A percentile compares a stretch with the other conserved stretches of the same genome.
Evolutionary conservation across 2,329 filamentous ascomycete species (phyloP).

Genomic region (Fusarium oxysporum): DNA sequence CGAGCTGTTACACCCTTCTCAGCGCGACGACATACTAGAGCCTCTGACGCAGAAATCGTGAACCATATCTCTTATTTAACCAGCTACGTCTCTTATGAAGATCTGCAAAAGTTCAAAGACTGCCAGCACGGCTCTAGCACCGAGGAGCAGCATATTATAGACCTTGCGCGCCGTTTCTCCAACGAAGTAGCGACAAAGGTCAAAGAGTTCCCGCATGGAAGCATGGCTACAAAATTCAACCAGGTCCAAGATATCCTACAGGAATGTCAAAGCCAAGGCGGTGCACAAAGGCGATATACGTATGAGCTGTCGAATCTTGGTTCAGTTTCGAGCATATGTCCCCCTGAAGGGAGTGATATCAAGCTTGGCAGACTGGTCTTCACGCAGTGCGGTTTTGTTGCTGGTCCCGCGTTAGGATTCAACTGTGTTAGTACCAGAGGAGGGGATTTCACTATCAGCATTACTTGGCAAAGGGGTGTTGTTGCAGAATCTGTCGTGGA

Average conservation of each 20-base stretch:
- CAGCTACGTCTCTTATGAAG: background rate
- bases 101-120: background rate
- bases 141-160: background rate
- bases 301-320: slow-evolving; percentile 34
- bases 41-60: background rate
- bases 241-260: background rate
- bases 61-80: slow-evolving; percentile 19
- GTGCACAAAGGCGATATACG: background rate
- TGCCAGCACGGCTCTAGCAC: background rate
- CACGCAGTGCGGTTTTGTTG: slow-evolving; percentile 14
- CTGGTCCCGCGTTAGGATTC: slow-evolving; percentile 17
- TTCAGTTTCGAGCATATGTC: background rate
- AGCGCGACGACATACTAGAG: background rate
- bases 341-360: accelerated
- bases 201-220: slow-evolving; percentile 12
- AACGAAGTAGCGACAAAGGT: background rate
- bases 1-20: slow-evolving; percentile 17
- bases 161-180: background rate
- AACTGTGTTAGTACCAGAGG: slow-evolving; percentile 19
- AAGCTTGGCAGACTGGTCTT: slow-evolving; percentile 13
- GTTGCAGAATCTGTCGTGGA: slow-evolving; percentile 6
- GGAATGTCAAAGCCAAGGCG: background rate
- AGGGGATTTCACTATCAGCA: background rate
- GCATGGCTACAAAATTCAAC: background rate
- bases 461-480: slow-evolving; percentile 20